A percentile compares a stretch with the other conserved stretches of the same genome.
Evolutionary conservation across 106 monocot genomes (phyloP).

Genomic region (Chionographis japonica): DNA sequence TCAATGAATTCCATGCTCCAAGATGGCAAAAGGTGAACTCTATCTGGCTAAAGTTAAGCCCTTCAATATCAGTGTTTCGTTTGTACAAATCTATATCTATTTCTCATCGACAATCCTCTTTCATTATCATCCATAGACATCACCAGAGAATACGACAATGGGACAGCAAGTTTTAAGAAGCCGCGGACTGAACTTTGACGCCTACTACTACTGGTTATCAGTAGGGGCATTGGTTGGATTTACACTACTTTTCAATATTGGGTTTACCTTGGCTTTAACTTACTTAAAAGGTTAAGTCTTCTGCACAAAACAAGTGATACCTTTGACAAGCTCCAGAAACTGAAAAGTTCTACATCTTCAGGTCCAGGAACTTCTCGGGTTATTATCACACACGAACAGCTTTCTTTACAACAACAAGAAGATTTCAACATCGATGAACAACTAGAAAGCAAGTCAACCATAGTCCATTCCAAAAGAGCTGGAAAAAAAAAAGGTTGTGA

Average conservation of each 20-base stretch:
- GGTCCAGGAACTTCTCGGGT: slow-evolving; percentile 10
- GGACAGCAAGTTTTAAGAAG: slow-evolving; percentile 10
- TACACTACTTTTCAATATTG: slow-evolving; percentile 9
- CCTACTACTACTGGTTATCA: slow-evolving; percentile 17
- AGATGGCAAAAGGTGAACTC: slow-evolving; percentile 19
- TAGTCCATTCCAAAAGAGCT: background rate
- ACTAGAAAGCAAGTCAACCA: background rate
- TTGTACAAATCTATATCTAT: too few species aligned
- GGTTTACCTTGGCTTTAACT: slow-evolving; percentile 14
- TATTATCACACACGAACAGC: background rate
- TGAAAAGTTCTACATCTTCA: background rate
- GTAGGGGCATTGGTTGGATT: slow-evolving; percentile 13
- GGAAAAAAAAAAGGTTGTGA: background rate
- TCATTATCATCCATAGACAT: background rate
- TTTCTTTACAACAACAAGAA: background rate
- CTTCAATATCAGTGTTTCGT: too few species aligned
- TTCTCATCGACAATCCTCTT: too few species aligned
- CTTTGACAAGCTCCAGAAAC: background rate
- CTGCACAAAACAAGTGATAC: too few species aligned
- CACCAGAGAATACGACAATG: slow-evolving; percentile 9
- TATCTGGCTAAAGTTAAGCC: background rate
- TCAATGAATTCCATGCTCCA: slow-evolving; percentile 20
- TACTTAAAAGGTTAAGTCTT: slow-evolving; percentile 8
- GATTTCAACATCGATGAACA: background rate
- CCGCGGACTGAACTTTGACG: slow-evolving; percentile 1